Evolutionary conservation across 805 yeast genomes (phyloP), one percentile per base, ranked within the genome.

Genomic region (Candida maesae): DNA sequence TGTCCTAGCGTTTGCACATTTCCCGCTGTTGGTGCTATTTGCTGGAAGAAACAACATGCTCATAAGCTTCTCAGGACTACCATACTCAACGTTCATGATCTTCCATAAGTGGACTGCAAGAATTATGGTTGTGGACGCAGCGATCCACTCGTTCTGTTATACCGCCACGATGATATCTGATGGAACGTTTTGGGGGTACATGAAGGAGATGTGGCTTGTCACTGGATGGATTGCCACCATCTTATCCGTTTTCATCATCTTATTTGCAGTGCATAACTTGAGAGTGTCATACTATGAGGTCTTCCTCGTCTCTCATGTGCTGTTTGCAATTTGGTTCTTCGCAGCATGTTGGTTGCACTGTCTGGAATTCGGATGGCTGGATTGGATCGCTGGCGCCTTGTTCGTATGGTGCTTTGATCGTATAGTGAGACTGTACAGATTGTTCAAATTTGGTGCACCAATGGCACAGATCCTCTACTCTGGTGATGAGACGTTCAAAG

Each of bases 1-100:
- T 16, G 44, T 54, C 2, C 26, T 56, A 8, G 39, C 61, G 13
- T 63, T 67, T 49, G 64, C 65, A 1, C 66, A 66, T 31, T 49
- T 80, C 45, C 91, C 93, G 0, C 49, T 73, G 4, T 53, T 79
- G 24, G 67, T 79, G 16, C 55, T 84, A 26, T 80, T 85, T 56
- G 82, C 86, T 7, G 84, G 88, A 9, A 67, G 95, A 53, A 86
- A 84, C 60, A 86, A 82, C 58, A 67, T 86, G 20, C 60, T 85
- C 48, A 74, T 75, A 45, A 63, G 63, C 52, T 34, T 81, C 5
- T 74, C 90, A 0, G 85, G 86, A 3, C 70, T 87, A 70, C 66
- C 78, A 5, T 80, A 74, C 50, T 65, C 80, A 9, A 70, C 83
- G 1, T 83, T 84, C 61, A 73, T 81, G 56, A 64, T 71, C 21